phyloP scores from a whole-genome alignment of 192 early-diverging fungal species.

The Lobosporangium transversale region DNA sequence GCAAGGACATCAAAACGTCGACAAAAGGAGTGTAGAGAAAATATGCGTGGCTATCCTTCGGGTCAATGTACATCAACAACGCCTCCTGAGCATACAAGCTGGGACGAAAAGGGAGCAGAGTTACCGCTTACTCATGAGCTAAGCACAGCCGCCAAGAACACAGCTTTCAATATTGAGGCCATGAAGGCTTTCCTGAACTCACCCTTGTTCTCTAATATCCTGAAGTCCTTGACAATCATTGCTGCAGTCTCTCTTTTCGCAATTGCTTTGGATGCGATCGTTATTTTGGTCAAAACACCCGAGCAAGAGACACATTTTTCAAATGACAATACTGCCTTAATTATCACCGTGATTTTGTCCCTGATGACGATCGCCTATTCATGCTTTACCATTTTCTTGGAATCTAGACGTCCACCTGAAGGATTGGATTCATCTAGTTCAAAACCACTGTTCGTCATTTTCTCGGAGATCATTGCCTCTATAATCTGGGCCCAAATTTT shows the following conservation, averaged over 20 bases:
- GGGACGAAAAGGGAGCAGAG: constrained; percentile 48
- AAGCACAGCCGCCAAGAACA: constrained; percentile 23
- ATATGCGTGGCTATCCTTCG: constrained; percentile 31
- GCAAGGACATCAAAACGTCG: constrained; percentile 10
- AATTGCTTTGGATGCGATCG: constrained; percentile 26
- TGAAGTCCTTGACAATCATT: constrained; percentile 35
- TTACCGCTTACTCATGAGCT: neutral
- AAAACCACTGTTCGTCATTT: constrained; percentile 41
- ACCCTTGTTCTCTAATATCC: constrained; percentile 40
- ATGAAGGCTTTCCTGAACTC: constrained; percentile 45
- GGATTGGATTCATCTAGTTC: constrained; percentile 43
- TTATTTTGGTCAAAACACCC: constrained; percentile 19
- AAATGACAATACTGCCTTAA: constrained; percentile 33
- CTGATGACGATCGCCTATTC: constrained; percentile 45
- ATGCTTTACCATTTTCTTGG: constrained; percentile 52
- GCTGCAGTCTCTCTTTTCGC: constrained; percentile 41
- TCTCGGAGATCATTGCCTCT: constrained; percentile 47
- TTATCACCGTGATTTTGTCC: constrained; percentile 28
- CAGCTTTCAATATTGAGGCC: constrained; percentile 36
- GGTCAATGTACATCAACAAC: constrained; percentile 30
- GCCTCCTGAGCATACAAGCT: constrained; percentile 30
- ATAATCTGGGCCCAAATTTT: constrained; percentile 47
- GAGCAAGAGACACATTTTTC: constrained; percentile 18
- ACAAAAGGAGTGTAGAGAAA: constrained; percentile 15
- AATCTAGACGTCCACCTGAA: constrained; percentile 38